Evolutionary conservation across 2,329 filamentous ascomycete species (phyloP).

Genomic region (Diaporthe citriasiana): DNA sequence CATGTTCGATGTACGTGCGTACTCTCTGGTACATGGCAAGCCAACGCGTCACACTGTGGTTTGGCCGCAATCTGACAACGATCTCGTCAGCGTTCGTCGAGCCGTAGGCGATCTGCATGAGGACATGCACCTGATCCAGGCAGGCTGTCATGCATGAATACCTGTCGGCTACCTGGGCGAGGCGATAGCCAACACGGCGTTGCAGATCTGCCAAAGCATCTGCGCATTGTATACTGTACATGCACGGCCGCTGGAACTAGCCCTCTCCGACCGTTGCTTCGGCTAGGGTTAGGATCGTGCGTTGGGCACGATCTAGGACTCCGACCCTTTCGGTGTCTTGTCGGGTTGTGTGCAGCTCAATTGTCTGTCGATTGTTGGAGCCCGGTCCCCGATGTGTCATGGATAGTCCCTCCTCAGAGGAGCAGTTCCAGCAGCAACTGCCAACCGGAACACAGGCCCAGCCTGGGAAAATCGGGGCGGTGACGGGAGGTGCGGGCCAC

Average conservation of each 20-base stretch:
- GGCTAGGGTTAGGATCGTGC: conserved; percentile 17
- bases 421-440: conserved; percentile 32
- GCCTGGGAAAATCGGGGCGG: conserved; percentile 39
- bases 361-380: conserved; percentile 4
- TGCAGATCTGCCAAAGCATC: conserved; percentile 14
- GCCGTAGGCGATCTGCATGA: conserved; percentile 36
- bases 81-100: conserved; percentile 1
- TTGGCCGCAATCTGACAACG: conserved; percentile 7
- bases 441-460: conserved; percentile 41
- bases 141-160: conserved; percentile 23
- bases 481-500: conserved; percentile 37
- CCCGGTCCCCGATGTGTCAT: conserved; percentile 37
- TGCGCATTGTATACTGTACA: conserved; percentile 7
- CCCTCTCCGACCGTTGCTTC: conserved; percentile 26
- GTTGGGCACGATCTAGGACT: conserved; percentile 24
- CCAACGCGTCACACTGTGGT: conserved; percentile 1
- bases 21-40: neutral
- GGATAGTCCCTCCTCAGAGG: conserved; percentile 39
- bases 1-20: conserved; percentile 12
- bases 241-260: conserved; percentile 22
- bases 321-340: neutral
- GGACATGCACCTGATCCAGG: conserved; percentile 31
- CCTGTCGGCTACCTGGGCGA: conserved; percentile 13
- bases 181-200: neutral
- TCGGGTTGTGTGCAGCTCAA: neutral